Evolutionary conservation across 2,329 filamentous ascomycete species (phyloP).

Genomic region (Colletotrichum phormii): DNA sequence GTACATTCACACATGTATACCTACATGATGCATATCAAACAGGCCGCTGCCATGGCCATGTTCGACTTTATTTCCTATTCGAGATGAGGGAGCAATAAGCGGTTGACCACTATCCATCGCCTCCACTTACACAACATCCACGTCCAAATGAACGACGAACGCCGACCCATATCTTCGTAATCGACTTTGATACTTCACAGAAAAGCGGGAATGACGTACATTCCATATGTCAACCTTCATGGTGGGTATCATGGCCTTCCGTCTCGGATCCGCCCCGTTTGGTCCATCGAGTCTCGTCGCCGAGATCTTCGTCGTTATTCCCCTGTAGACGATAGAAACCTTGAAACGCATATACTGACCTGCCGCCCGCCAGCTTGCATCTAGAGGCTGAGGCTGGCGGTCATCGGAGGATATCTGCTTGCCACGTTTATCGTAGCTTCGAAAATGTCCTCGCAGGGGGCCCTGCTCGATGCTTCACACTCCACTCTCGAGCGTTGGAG

Average conservation of each 20-base stretch:
- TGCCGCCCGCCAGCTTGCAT: conserved; percentile 2
- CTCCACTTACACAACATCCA: not conserved
- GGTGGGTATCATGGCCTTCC: not conserved
- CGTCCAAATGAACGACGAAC: not conserved
- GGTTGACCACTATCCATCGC: not conserved
- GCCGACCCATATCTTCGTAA: not conserved
- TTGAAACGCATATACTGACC: not conserved
- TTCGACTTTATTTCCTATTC: not conserved
- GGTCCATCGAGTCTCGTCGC: not conserved
- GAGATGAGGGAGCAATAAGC: not conserved
- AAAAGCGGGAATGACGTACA: conserved; percentile 1
- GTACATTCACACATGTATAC: conserved; percentile 17
- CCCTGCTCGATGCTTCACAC: conserved; percentile 9
- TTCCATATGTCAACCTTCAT: not conserved
- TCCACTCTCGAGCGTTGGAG: conserved; percentile 14
- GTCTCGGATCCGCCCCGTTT: conserved; percentile 8
- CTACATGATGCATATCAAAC: conserved; percentile 4
- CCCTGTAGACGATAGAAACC: not conserved
- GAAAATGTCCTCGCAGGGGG: conserved; percentile 36
- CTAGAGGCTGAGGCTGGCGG: conserved; percentile 10
- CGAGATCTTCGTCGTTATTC: not conserved
- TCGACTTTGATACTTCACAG: not conserved
- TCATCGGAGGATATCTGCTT: conserved; percentile 40
- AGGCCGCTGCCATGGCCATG: not conserved
- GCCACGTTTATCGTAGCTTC: conserved; percentile 49